phyloP scores from a whole-genome alignment of 2,329 filamentous ascomycete genomes.

The Cryphonectria naterciae region DNA sequence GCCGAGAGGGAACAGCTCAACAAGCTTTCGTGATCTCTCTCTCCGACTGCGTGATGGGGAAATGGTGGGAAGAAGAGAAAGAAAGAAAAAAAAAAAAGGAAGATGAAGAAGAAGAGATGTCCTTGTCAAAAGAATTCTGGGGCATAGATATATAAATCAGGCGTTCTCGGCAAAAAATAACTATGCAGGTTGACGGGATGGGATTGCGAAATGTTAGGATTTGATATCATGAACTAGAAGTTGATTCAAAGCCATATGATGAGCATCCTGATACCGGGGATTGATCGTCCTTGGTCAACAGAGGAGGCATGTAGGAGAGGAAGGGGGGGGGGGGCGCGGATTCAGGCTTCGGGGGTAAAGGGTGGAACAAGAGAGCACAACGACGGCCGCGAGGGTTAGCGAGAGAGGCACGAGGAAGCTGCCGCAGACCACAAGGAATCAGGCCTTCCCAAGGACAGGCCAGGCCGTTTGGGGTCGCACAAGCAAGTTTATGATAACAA shows the following conservation, averaged over 20 bases:
- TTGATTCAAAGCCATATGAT: slow-evolving; percentile 21
- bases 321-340: background rate
- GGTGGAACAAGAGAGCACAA: background rate
- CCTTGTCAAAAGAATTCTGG: slow-evolving; percentile 24
- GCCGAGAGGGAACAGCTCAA: slow-evolving; percentile 82
- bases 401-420: background rate
- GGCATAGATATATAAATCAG: slow-evolving; percentile 30
- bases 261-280: slow-evolving; percentile 13
- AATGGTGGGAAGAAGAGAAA: background rate
- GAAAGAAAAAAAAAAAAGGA: background rate
- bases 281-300: background rate
- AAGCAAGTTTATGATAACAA: slow-evolving; percentile 11
- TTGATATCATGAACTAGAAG: slow-evolving; percentile 19
- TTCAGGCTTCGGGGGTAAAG: background rate
- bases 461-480: background rate
- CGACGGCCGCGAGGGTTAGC: background rate
- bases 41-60: background rate
- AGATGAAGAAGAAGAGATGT: slow-evolving; percentile 9
- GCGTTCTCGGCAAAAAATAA: slow-evolving; percentile 26
- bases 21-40: slow-evolving; percentile 38
- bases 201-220: slow-evolving; percentile 19
- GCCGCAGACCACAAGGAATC: background rate
- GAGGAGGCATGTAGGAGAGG: background rate
- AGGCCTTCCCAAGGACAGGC: background rate
- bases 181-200: slow-evolving; percentile 3